Evolutionary conservation across 2,329 filamentous ascomycete species (phyloP).

Genomic region (Colletotrichum musae): DNA sequence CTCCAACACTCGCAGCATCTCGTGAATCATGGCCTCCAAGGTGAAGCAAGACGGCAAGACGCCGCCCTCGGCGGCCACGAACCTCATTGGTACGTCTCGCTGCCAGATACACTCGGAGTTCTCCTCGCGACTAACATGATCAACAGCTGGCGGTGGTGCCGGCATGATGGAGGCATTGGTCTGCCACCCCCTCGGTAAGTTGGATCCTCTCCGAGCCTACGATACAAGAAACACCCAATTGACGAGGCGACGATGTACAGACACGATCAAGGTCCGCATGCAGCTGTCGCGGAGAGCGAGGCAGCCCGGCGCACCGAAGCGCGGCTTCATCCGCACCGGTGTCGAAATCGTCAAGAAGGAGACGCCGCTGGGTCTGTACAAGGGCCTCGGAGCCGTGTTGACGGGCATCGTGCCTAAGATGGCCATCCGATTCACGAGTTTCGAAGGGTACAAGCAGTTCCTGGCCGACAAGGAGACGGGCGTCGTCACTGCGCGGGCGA

Average conservation of each 20-base stretch:
- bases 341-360: slow-evolving; percentile 89
- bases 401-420: slow-evolving; percentile 99
- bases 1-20: slow-evolving; percentile 8
- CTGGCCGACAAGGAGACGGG: slow-evolving; percentile 80
- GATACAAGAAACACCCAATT: background rate
- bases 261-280: slow-evolving; percentile 99
- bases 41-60: slow-evolving; percentile 72
- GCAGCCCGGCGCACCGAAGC: slow-evolving; percentile 85
- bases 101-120: slow-evolving; percentile 1
- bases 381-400: slow-evolving; percentile 95
- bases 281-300: slow-evolving; percentile 91
- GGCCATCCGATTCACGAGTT: slow-evolving; percentile 98
- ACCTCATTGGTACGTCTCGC: slow-evolving; percentile 82
- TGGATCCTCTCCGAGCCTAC: slow-evolving; percentile 3
- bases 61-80: slow-evolving; percentile 88
- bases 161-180: slow-evolving; percentile 99
- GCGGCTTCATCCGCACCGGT: slow-evolving; percentile 91
- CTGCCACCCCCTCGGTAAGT: slow-evolving; percentile 91
- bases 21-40: slow-evolving; percentile 57
- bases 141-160: slow-evolving; percentile 89
- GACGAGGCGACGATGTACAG: slow-evolving; percentile 56
- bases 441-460: slow-evolving; percentile 93
- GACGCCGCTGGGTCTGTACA: slow-evolving; percentile 94
- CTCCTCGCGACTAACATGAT: slow-evolving; percentile 11
- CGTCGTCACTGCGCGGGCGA: slow-evolving; percentile 77